Base-by-base conservation (phyloP, 2,329 filamentous ascomycete genomes). In the Ceratocystis alfenasii region DNA sequence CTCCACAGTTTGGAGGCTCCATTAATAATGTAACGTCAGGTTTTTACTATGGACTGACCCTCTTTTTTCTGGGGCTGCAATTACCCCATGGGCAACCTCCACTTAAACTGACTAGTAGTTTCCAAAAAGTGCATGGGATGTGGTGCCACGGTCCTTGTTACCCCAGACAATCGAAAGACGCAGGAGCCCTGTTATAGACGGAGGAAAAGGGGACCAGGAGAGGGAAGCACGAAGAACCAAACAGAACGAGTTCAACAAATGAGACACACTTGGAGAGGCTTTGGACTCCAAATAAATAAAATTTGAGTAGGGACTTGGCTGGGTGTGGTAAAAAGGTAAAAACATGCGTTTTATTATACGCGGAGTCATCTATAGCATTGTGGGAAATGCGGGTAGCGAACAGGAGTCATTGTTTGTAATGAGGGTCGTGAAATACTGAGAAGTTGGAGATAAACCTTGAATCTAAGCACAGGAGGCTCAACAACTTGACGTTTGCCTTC, bases 71-170 rank as follows among this genome's bases (percentile, higher is more conserved):
- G 20, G 48, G 48, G 48, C 48, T 53, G 8, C 33, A 48, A 20
- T 48, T 66, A 66, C 61, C 65, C 65, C 61, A 59, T 66, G 48
- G 46, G 45, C 41, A 36, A 15, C 30, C 33, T 36, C 60, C 48
- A 62, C 33, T 17, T 50, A 63, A 15, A 45, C 25, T 41, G 46
- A 66, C 33, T 66, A 66, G 46, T 28, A 61, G 50, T 36, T 36
- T 36, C 33, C 33, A 10, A 62, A 63, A 55, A 59, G 46, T 66
- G 63, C 48, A 62, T 60, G 65, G 61, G 44, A 63, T 25, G 65
- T 66, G 22, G 59, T 60, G 63, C 61, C 36, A 63, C 53, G 33
- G 59, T 63, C 65, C 60, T 25, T 63, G 60, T 22, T 66, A 57
- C 60, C 65, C 65, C 62, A 53, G 62, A 64, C 53, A 65, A 45